Evolutionary conservation across 2,329 filamentous ascomycete species (phyloP).

Genomic region (Fusarium sp.): DNA sequence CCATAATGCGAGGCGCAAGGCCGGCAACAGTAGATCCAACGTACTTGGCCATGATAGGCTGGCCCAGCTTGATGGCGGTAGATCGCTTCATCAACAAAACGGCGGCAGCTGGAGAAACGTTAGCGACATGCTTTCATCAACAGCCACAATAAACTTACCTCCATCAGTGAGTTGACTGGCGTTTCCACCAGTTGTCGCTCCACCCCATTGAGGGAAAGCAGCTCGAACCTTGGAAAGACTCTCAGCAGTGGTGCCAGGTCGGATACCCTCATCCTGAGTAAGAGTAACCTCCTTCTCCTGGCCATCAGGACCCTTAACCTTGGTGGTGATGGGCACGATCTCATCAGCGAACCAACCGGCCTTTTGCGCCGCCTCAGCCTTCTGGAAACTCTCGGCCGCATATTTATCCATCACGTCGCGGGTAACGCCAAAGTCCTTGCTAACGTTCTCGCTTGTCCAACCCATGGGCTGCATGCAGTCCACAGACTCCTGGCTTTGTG

Average conservation of each 20-base stretch:
- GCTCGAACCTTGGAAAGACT: constrained; percentile 83
- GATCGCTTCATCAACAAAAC: constrained; percentile 94
- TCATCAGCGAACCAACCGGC: constrained; percentile 92
- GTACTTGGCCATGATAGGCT: constrained; percentile 95
- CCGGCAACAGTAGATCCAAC: constrained; percentile 92
- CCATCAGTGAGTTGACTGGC: constrained; percentile 96
- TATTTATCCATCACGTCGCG: constrained; percentile 86
- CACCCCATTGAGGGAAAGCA: constrained; percentile 91
- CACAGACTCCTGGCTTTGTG: constrained; percentile 76
- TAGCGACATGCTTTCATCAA: not conserved
- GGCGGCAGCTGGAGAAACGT: constrained; percentile 72
- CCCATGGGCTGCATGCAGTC: constrained; percentile 98
- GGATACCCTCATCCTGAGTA: constrained; percentile 88
- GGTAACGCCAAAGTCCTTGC: constrained; percentile 85
- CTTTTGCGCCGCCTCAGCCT: constrained; percentile 91
- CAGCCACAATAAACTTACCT: constrained; percentile 56
- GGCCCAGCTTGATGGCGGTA: constrained; percentile 84
- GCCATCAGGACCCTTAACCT: constrained; percentile 85
- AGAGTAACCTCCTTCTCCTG: constrained; percentile 81
- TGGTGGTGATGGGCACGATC: constrained; percentile 87
- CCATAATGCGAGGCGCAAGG: constrained; percentile 94
- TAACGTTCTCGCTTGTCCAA: constrained; percentile 97
- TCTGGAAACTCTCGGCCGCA: constrained; percentile 86
- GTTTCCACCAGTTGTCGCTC: constrained; percentile 90
- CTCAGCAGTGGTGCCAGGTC: constrained; percentile 89